These are phyloP conservation scores for Phytophthora crassamura DNA, from an alignment of 352 stramenopile genomes.

Conservation along the genomic window DNA sequence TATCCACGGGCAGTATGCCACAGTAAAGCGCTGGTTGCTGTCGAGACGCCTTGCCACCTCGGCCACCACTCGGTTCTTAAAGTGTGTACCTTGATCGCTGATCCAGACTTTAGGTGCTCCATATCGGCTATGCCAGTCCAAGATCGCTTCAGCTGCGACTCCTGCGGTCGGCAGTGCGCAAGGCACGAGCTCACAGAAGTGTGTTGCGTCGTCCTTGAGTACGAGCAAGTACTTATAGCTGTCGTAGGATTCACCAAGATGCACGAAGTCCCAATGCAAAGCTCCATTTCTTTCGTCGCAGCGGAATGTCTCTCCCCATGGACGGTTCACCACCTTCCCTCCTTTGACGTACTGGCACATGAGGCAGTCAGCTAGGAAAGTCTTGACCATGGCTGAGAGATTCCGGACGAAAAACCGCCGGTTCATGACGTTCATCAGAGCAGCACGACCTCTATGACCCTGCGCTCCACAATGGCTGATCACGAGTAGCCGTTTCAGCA, in stretches of 20 bases:
- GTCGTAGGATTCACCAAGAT: constrained; percentile 28
- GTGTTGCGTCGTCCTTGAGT: constrained; percentile 43
- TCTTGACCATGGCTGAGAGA: neutral
- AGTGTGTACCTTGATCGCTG: constrained; percentile 38
- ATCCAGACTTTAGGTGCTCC: constrained; percentile 31
- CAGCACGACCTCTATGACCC: neutral
- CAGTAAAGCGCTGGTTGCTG: constrained; percentile 20
- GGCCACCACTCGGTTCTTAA: constrained; percentile 37
- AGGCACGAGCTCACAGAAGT: constrained; percentile 33
- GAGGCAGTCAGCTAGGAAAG: no score
- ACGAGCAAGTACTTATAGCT: constrained; percentile 33
- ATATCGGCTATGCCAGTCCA: constrained; percentile 40
- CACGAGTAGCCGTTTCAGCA: constrained; percentile 12
- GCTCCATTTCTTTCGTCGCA: constrained; percentile 27
- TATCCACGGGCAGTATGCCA: constrained; percentile 38
- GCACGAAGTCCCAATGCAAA: constrained; percentile 44
- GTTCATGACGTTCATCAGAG: no score
- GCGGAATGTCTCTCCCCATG: constrained; percentile 8
- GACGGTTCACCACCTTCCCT: no score
- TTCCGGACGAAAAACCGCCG: neutral
- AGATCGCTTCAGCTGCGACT: constrained; percentile 22
- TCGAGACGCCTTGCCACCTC: constrained; percentile 18
- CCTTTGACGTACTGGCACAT: no score
- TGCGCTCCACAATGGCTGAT: neutral
- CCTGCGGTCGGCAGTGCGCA: constrained; percentile 15